These are phyloP conservation scores for Fraxinus albicans DNA, from an alignment of 305 asterid genomes.

Conservation along the genomic window DNA sequence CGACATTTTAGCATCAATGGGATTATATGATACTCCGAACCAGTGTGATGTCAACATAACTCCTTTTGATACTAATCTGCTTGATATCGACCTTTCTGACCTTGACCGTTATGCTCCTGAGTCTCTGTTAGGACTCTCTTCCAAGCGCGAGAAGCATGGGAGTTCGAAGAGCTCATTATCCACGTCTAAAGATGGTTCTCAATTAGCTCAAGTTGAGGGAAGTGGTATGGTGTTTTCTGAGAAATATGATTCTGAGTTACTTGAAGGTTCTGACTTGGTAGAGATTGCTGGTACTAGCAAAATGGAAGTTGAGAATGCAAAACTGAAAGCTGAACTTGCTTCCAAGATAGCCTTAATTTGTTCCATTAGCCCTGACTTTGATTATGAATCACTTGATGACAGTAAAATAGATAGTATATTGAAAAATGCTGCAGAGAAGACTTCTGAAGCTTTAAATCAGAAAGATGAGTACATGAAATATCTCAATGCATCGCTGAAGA, in stretches of 20 bases:
- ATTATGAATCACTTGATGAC: constrained; percentile 68
- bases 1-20: constrained; percentile 82
- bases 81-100: constrained; percentile 76
- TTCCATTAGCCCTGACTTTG: constrained; percentile 60
- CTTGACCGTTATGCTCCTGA: constrained; percentile 94
- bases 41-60: constrained; percentile 83
- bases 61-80: constrained; percentile 80
- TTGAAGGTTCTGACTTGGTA: constrained; percentile 68
- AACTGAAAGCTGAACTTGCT: constrained; percentile 94
- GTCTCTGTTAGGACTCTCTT: constrained; percentile 55
- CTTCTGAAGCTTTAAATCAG: constrained; percentile 73
- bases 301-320: constrained; percentile 96
- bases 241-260: constrained; percentile 49
- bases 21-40: constrained; percentile 77
- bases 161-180: constrained; percentile 53
- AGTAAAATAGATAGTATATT: constrained; percentile 55
- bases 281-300: constrained; percentile 96
- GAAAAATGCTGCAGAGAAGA: constrained; percentile 76
- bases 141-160: constrained; percentile 56
- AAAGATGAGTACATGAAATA: constrained; percentile 80
- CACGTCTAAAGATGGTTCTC: constrained; percentile 62
- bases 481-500: constrained; percentile 65
- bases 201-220: constrained; percentile 51
- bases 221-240: constrained; percentile 36
- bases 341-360: constrained; percentile 89